A percentile compares a stretch with the other conserved stretches of the same genome.
Conservation (phyloP, 148 eudicot species). For the Rhododendron mucronatum region DNA sequence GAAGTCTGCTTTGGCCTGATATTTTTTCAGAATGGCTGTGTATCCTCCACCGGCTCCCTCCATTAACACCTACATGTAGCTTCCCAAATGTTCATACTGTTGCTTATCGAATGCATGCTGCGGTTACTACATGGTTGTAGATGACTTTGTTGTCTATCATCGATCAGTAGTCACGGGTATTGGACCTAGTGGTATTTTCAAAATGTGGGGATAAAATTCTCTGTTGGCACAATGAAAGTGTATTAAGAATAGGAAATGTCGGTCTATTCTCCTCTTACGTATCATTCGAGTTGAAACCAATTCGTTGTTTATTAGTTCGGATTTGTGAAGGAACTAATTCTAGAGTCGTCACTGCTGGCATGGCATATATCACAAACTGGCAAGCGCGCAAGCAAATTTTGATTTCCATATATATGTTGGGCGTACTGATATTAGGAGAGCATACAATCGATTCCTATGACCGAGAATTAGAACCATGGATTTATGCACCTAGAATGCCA, state of each 20-base stretch:
- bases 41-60: slow-evolving; percentile 58
- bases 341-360: neutral
- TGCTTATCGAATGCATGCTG: neutral
- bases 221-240: neutral
- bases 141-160: neutral
- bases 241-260: neutral
- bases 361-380: neutral
- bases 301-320: neutral
- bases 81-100: neutral
- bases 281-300: neutral
- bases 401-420: neutral
- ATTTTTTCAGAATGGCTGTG: slow-evolving; percentile 54
- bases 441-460: neutral
- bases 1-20: slow-evolving; percentile 77
- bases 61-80: slow-evolving; percentile 40
- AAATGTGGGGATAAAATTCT: neutral
- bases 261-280: neutral
- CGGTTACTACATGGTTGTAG: neutral
- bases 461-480: neutral
- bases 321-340: neutral
- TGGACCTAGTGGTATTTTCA: neutral
- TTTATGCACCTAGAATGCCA: neutral
- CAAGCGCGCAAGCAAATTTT: neutral
- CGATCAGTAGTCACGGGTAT: neutral
- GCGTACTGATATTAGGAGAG: neutral